A percentile compares a stretch with the other conserved stretches of the same genome.
Evolutionary conservation across 305 asterid genomes (phyloP).

Genomic region (Fraxinus nigra): DNA sequence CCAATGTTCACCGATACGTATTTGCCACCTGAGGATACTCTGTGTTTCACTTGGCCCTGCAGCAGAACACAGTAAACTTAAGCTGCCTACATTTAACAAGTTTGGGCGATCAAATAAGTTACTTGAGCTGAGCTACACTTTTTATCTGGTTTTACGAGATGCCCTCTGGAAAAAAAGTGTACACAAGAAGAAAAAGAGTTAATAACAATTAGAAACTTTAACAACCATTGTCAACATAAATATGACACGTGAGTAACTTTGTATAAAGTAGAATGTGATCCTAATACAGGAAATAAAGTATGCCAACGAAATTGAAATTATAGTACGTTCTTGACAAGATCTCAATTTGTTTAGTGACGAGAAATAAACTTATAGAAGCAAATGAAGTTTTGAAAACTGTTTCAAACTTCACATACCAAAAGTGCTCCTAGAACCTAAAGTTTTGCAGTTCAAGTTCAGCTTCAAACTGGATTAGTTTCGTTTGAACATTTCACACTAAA

Average conservation of each 20-base stretch:
- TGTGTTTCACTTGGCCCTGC: conserved; percentile 94
- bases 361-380: background rate
- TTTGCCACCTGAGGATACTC: conserved; percentile 88
- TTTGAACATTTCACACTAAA: background rate
- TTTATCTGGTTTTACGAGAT: background rate
- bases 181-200: background rate
- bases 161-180: background rate
- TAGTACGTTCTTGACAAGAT: background rate
- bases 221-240: background rate
- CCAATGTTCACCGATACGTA: conserved; percentile 95
- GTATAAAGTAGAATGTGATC: background rate
- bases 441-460: background rate
- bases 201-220: background rate
- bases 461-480: background rate
- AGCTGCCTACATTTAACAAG: background rate
- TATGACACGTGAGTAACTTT: background rate
- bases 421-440: background rate
- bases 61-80: conserved; percentile 13
- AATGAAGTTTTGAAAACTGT: background rate
- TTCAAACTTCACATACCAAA: conserved; percentile 1
- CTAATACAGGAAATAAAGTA: background rate
- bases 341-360: background rate
- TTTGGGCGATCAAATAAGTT: background rate
- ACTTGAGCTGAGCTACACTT: background rate
- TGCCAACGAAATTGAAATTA: background rate